Evolutionary conservation across 345 rosid genomes (phyloP).

Genomic region (Eucalyptus sp.): DNA sequence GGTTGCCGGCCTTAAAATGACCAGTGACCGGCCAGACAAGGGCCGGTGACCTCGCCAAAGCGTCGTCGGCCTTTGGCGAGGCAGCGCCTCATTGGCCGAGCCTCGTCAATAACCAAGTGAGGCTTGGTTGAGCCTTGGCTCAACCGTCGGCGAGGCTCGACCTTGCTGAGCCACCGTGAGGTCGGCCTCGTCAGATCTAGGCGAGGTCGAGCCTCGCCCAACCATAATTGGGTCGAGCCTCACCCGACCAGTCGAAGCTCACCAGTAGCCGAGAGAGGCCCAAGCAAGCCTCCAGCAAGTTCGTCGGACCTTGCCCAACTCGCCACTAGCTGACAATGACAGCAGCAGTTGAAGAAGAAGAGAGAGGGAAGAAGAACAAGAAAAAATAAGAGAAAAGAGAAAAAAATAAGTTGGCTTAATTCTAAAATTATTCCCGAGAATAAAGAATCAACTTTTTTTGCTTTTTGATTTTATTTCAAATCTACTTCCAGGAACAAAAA

Average conservation of each 20-base stretch:
- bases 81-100: accelerated
- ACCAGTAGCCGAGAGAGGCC: accelerated
- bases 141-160: accelerated
- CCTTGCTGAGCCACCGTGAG: accelerated
- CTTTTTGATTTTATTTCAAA: no score
- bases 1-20: no score
- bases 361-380: no score
- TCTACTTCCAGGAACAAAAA: no score
- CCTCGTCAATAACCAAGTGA: accelerated
- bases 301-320: accelerated
- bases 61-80: accelerated
- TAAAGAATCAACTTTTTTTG: no score
- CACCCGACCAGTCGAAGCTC: accelerated
- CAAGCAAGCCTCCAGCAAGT: accelerated
- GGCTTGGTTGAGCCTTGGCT: accelerated
- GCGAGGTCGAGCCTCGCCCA: no score
- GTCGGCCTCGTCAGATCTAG: no score
- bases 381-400: no score
- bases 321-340: accelerated
- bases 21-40: accelerated
- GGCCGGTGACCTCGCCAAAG: accelerated
- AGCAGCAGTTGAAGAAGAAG: no score
- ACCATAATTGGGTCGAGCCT: no score
- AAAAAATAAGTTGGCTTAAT: no score
- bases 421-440: accelerated